phyloP scores from a whole-genome alignment of 768 basidiomycete genomes.

The Pisolithus microcarpus region DNA sequence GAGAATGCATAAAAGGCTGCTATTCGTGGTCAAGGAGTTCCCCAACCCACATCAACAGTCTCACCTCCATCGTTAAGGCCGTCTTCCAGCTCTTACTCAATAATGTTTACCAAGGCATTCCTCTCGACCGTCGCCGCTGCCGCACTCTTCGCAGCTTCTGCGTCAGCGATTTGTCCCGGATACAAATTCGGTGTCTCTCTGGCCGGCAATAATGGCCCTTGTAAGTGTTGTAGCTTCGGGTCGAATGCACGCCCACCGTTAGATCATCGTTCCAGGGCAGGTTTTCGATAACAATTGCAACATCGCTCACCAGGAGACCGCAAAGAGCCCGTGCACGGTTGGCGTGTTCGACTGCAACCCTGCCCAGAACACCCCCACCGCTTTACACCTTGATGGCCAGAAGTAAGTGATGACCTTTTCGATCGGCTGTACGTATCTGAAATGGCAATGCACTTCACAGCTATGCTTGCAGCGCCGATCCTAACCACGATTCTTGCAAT shows the following conservation, averaged over 20 bases:
- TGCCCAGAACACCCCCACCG: slow-evolving; percentile 21
- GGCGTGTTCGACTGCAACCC: slow-evolving; percentile 14
- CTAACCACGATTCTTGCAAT: slow-evolving; percentile 21
- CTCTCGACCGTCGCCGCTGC: background rate
- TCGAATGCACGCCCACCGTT: too few species aligned
- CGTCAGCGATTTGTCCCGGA: slow-evolving; percentile 23
- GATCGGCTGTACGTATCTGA: background rate
- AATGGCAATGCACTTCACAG: slow-evolving; percentile 7
- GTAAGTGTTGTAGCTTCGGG: slow-evolving; percentile 5
- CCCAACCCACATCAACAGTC: background rate
- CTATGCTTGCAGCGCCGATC: slow-evolving; percentile 22
- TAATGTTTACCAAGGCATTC: background rate
- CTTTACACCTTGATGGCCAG: slow-evolving; percentile 4
- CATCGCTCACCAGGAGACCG: slow-evolving; percentile 22
- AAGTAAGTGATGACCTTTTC: background rate
- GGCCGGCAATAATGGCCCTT: slow-evolving; percentile 14
- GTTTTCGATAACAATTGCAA: slow-evolving; percentile 15
- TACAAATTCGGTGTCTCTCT: slow-evolving; percentile 21
- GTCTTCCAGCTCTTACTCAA: too few species aligned
- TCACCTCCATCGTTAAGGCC: too few species aligned
- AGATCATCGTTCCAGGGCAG: too few species aligned
- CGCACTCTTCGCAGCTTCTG: slow-evolving; percentile 4
- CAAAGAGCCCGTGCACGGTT: slow-evolving; percentile 24
- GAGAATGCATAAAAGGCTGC: too few species aligned
- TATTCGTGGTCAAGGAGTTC: too few species aligned